Evolutionary conservation across 2,329 filamentous ascomycete genomes (phyloP), one percentile per base, ranked within the genome.

Genomic region (Neophaeococcomyces mojaviensis): DNA sequence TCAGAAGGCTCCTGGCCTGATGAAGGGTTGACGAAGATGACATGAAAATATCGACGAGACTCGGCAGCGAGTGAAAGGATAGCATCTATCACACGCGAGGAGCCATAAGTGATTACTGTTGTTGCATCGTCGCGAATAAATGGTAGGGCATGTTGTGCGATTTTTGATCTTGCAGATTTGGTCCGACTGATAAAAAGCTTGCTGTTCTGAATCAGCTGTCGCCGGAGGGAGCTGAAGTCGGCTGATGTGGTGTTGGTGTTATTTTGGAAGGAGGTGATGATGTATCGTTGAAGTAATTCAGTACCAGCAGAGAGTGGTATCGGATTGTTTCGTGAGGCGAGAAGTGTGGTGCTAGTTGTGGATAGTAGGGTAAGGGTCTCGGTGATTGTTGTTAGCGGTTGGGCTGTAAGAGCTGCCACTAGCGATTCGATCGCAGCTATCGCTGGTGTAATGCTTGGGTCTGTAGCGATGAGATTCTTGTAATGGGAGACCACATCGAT

Each of bases 381-480:
- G 68, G 85, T 90, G 58, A 95, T 87, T 48, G 92, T 98, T 18
- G 82, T 85, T 5, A 88, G 83, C 51, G 82, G 81, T 37, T 82
- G 85, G 53, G 84, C 77, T 60, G 84, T 82, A 49, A 97, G 84
- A 50, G 92, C 83, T 61, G 84, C 80, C 56, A 97, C 92, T 49
- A 98, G 77, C 22, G 88, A 82, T 69, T 94, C 87, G 62, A 95
- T 95, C 49, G 89, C 88, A 16, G 92, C 92, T 46, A 98, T 86
- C 52, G 92, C 89, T 79, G 95, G 96, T 30, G 90, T 96, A 44
- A 97, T 77, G 51, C 94, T 86, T 9, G 84, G 76, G 64, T 97
- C 88, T 42, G 77, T 74, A 48, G 61, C 61, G 49, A 86, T 75
- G 39, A 85, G 75, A 40, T 72, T 68, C 58, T 78, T 73, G 69